Base-by-base conservation (phyloP, 371 early-diverging fungal genomes). In the Mycotypha africana region DNA sequence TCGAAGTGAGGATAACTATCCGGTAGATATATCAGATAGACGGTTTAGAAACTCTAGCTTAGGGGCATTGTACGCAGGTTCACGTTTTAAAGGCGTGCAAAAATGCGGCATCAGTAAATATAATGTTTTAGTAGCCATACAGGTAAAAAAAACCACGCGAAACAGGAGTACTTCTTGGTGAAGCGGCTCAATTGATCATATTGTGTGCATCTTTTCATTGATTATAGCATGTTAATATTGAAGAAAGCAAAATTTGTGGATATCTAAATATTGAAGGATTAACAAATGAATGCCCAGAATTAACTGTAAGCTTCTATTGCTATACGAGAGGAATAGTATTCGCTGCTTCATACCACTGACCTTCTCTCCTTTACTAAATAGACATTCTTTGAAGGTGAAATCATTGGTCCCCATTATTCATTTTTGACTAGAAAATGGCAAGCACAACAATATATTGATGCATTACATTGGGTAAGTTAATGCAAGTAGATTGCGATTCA, bases 341-440 rank as follows among this genome's bases (percentile, higher is more conserved):
- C n/a, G n/a, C n/a, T n/a, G n/a, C n/a, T n/a, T n/a, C n/a, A n/a
- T n/a, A n/a, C n/a, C n/a, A n/a, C n/a, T n/a, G n/a, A n/a, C n/a
- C n/a, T n/a, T n/a, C n/a, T n/a, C n/a, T n/a, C n/a, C n/a, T n/a
- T n/a, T n/a, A n/a, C n/a, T n/a, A n/a, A 32, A 10, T 52, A 73
- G 61, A 92, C 92, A 1, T 92, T 82, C 56, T 92, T 92, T 56
- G 88, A 89, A 48, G 89, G 84, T 38, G 84, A 89, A 56, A 81
- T 91, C 54, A 85, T 93, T 56, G 93, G 91, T 0, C 81, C 82
- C 8, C 70, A 80, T 28, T 67, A 88, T 43, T 74, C 82, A 1
- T 93, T 93, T 53, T 65, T 88, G 28, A 93, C 93, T 16, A 65
- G 84, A 28, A 89, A 88, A 69, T 92, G 93, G 93, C 86, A 86